Base-by-base conservation (phyloP, 257 asterid genomes). In the Nicotiana otophora region DNA sequence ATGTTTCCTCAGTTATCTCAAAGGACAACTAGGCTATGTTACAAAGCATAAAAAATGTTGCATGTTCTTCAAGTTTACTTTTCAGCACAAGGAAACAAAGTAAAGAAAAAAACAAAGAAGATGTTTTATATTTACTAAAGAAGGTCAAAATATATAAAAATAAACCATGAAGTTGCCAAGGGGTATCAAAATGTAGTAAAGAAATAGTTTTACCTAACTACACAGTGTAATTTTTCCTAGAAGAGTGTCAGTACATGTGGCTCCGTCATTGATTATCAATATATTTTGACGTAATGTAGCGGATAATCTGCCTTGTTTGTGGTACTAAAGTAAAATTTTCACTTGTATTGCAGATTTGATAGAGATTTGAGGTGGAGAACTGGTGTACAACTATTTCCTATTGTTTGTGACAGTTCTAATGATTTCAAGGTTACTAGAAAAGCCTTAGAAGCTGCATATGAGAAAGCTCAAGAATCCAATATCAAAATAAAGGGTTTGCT, bases 351-450 rank as follows among this genome's bases (percentile, higher is more conserved):
- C 93, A 95, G 98, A 82, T 93, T 88, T 51, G 98, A 94, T 46
- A 83, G 98, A 26, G 98, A 94, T 86, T 72, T 94, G 58, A 90
- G 93, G 16, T 94, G 98, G 98, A 85, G 98, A 69, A 95, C 98
- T 0, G 89, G 97, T 30, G 82, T 87, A 10, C 70, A 88, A 77
- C 96, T 95, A 16, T 39, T 91, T 19, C 98, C 98, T 0, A 92
- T 95, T 7, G 61, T 88, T 16, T 95, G 98, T 54, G 83, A 89
- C 19, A 91, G 98, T 88, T 87, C 92, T 1, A 91, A 88, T 67
- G 88, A 63, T 26, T 95, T 93, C 91, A 91, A 85, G 82, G 80
- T 95, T 77, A 93, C 96, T 0, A 90, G 69, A 2, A 67, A 77
- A 14, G 91, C 93, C 75, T 87, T 95, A 10, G 97, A 93, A 81